Evolutionary conservation across 441 rosid genomes (phyloP).

Genomic region (Pelargonium myrrhifolium): DNA sequence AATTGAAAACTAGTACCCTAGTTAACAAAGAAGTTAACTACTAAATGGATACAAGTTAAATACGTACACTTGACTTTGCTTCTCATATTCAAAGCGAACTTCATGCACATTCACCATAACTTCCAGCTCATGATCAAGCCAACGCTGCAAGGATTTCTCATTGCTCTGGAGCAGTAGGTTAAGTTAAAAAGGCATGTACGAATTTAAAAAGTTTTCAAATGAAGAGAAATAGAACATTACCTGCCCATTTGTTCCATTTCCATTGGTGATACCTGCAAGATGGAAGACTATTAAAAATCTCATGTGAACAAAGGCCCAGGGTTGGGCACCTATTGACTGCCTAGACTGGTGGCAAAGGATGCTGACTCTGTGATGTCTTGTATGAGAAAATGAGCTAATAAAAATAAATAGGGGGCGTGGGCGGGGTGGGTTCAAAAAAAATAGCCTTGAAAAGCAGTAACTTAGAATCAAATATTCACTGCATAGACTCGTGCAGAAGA

Average conservation of each 20-base stretch:
- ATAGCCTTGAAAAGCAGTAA: slow-evolving; percentile 15
- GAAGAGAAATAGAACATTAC: slow-evolving; percentile 29
- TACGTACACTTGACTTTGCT: slow-evolving; percentile 95
- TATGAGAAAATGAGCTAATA: slow-evolving; percentile 5
- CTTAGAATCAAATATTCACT: background rate
- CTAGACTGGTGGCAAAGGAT: background rate
- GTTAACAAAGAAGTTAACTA: slow-evolving; percentile 5
- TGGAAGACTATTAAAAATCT: slow-evolving; percentile 21
- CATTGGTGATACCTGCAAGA: slow-evolving; percentile 63
- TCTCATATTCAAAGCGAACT: slow-evolving; percentile 95
- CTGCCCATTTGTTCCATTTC: slow-evolving; percentile 78
- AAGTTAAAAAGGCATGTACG: slow-evolving; percentile 10
- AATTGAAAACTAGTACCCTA: slow-evolving; percentile 4
- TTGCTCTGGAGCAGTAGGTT: slow-evolving; percentile 46
- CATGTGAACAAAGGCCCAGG: background rate
- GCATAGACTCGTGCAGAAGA: background rate
- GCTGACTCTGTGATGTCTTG: background rate
- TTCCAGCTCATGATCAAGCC: slow-evolving; percentile 94
- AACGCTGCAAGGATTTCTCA: slow-evolving; percentile 84
- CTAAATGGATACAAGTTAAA: slow-evolving; percentile 12
- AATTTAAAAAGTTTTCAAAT: background rate
- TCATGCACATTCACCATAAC: slow-evolving; percentile 97
- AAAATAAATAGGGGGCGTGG: slow-evolving; percentile 5
- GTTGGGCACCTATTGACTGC: background rate
- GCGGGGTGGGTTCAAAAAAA: too few species aligned